Evolutionary conservation across 768 basidiomycete species (phyloP), one percentile per base, ranked within the genome.

Genomic region (Phlegmacium glaucopus): DNA sequence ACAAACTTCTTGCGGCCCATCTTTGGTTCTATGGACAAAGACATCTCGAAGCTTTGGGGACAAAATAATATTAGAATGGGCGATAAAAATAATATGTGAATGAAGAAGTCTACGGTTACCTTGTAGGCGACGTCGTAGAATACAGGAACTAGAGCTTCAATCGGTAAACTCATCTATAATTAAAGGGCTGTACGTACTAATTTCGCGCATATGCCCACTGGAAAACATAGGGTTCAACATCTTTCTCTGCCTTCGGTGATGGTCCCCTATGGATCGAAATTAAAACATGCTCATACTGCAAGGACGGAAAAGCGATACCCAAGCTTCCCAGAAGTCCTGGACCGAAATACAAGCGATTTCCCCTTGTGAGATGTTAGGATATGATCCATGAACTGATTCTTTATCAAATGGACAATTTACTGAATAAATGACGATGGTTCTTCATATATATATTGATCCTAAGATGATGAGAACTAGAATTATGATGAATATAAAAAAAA

Each of bases 211-310:
- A 39, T 69, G 66, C 0, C 59, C 57, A 16, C 56, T 60, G 9
- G 69, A 69, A 44, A 72, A 72, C 3, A 67, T 65, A 2, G 70
- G 70, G 50, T 68, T 69, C n/a, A 72, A 43, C 55, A 72, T 57
- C 48, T 68, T 70, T 16, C 69, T 53, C 44, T 71, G 70, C 34
- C 65, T 72, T 13, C 62, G 58, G 49, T 76, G 74, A 17, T 70
- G 66, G 16, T 72, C 66, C 12, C 74, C 74, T 74, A 28, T 10
- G n/a, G n/a, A 11, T 3, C 12, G 29, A 27, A 28, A 30, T 49
- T n/a, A 25, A 13, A 15, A 12, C 6, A 39, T 16, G 18, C 18
- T 47, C 15, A 39, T 16, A 34, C 30, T 7, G 17, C 35, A 32
- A 13, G 25, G 15, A 32, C 22, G 22, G 22, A 22, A 29, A 9